These are phyloP conservation scores for Artemisia argyi DNA, from an alignment of 129 eudicot species.

Conservation along the genomic window DNA sequence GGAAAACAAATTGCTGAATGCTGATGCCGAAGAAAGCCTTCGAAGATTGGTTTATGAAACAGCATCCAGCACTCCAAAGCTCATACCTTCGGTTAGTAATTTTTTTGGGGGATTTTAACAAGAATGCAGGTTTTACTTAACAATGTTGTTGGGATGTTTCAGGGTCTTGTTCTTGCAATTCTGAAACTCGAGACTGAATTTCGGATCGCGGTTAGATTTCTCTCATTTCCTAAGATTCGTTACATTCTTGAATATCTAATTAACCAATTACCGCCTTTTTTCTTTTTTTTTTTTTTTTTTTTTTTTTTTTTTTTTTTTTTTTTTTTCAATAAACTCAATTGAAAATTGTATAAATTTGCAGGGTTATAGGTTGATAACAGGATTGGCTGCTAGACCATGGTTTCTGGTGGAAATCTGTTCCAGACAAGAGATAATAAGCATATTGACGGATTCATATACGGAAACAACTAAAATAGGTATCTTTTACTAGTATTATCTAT, in stretches of 20 bases:
- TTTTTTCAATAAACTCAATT: not conserved
- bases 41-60: conserved; percentile 64
- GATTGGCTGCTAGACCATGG: conserved; percentile 87
- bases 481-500: conserved; percentile 1
- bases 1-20: conserved; percentile 43
- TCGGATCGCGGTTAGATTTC: conserved; percentile 73
- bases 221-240: not conserved
- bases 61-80: conserved; percentile 78
- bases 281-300: no score
- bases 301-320: no score
- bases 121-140: not conserved
- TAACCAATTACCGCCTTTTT: not conserved
- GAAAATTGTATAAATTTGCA: conserved; percentile 21
- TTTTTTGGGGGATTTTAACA: not conserved
- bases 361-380: conserved; percentile 78
- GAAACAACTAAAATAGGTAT: conserved; percentile 83
- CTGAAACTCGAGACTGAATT: conserved; percentile 82
- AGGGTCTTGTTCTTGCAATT: conserved; percentile 83
- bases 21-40: conserved; percentile 70
- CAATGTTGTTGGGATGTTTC: conserved; percentile 24
- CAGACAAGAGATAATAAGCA: conserved; percentile 73
- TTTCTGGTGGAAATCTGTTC: conserved; percentile 82
- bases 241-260: not conserved
- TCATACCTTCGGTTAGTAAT: conserved; percentile 81
- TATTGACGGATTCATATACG: conserved; percentile 53